A percentile compares a stretch with the other conserved stretches of the same genome.
These are phyloP conservation scores for Yamadazyma insecticola DNA, from an alignment of 805 yeast species.

Conservation along the genomic window DNA sequence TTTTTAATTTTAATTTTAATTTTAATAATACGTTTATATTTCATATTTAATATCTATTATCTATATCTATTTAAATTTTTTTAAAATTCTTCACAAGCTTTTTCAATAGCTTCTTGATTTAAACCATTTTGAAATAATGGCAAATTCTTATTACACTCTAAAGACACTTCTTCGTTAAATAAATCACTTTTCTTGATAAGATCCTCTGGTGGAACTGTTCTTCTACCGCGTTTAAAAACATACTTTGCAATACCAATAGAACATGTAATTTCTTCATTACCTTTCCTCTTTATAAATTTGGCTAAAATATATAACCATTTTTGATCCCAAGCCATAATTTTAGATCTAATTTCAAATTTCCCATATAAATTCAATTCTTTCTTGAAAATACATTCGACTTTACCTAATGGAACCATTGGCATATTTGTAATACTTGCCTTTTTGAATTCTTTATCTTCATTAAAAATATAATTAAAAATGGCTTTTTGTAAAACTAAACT, in stretches of 20 bases:
- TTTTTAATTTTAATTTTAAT: too few relatives aligned
- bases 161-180: constrained; percentile 12
- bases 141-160: too few relatives aligned
- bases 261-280: constrained; percentile 27
- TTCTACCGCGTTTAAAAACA: constrained; percentile 73
- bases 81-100: neutral
- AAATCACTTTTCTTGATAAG: constrained; percentile 33
- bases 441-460: constrained; percentile 29
- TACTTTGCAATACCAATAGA: constrained; percentile 69
- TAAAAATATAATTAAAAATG: constrained; percentile 43
- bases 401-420: constrained; percentile 76
- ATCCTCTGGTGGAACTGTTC: constrained; percentile 65
- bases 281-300: constrained; percentile 43
- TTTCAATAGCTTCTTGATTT: constrained; percentile 8
- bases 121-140: constrained; percentile 6
- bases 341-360: constrained; percentile 49
- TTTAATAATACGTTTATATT: neutral
- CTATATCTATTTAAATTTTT: too few relatives aligned
- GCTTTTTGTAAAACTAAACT: constrained; percentile 52
- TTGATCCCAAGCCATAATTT: constrained; percentile 76
- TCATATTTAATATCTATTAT: neutral
- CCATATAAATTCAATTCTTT: constrained; percentile 70
- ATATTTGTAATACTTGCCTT: constrained; percentile 21
- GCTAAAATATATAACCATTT: constrained; percentile 79
- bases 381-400: constrained; percentile 61